Conservation (phyloP, 2,329 filamentous ascomycete species). For the Alternaria sp. region DNA sequence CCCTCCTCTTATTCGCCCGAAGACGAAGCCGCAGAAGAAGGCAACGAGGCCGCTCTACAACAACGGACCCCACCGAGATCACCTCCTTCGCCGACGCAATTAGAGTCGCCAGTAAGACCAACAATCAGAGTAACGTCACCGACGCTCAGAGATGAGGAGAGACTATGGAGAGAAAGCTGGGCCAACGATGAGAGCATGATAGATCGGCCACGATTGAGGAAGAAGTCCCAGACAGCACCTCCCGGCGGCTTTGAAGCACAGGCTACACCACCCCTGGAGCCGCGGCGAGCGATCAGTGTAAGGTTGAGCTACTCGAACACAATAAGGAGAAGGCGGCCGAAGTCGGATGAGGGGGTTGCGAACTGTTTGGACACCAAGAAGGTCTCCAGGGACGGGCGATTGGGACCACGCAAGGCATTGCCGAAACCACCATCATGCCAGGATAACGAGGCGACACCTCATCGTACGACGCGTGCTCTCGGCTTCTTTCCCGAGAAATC, state of each 20-base stretch:
- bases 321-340: constrained; percentile 2
- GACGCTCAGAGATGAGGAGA: constrained; percentile 4
- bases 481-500: constrained; percentile 24
- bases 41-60: constrained; percentile 9
- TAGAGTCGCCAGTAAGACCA: constrained; percentile 4
- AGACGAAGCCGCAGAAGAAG: constrained; percentile 18
- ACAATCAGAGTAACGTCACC: constrained; percentile 10
- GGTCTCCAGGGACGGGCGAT: constrained; percentile 3
- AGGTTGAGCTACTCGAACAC: constrained; percentile 14
- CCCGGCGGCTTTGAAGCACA: constrained; percentile 16
- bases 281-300: constrained; percentile 37
- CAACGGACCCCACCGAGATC: constrained; percentile 1
- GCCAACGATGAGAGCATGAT: constrained; percentile 12
- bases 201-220: constrained; percentile 18
- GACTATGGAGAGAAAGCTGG: constrained; percentile 2
- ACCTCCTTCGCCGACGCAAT: constrained; percentile 1
- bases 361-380: constrained; percentile 2
- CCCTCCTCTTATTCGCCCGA: constrained; percentile 11
- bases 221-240: constrained; percentile 31
- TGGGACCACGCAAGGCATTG: constrained; percentile 1
- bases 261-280: constrained; percentile 21
- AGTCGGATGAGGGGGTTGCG: neutral
- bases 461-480: neutral
- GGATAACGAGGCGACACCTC: constrained; percentile 1
- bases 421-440: neutral